phyloP scores from a whole-genome alignment of 2,329 filamentous ascomycete species.

The Chrysoporthe austroafricana region DNA sequence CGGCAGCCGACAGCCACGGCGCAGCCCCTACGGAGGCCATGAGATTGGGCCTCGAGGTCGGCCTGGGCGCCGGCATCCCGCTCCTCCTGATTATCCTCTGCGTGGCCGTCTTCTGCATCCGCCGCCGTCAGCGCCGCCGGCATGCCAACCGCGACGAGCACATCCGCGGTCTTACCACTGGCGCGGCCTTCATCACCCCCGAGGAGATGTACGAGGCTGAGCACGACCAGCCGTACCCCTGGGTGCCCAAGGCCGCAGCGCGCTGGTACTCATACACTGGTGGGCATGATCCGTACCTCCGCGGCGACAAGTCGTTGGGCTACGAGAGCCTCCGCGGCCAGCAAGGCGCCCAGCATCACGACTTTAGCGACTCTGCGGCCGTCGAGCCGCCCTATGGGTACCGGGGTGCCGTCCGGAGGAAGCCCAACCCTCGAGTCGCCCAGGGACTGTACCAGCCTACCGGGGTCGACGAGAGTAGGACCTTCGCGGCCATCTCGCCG shows the following conservation, averaged over 20 bases:
- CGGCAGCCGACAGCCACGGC: slow-evolving; percentile 6
- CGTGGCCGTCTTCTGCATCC: slow-evolving; percentile 51
- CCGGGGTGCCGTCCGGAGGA: slow-evolving; percentile 34
- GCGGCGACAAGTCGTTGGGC: slow-evolving; percentile 47
- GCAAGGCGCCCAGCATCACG: slow-evolving; percentile 43
- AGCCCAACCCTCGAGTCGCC: slow-evolving; percentile 36
- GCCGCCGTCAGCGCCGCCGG: slow-evolving; percentile 46
- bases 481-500: slow-evolving; percentile 51
- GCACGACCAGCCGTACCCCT: slow-evolving; percentile 38
- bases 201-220: slow-evolving; percentile 54
- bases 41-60: slow-evolving; percentile 65
- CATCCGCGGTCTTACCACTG: slow-evolving; percentile 19
- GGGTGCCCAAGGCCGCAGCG: slow-evolving; percentile 34
- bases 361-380: slow-evolving; percentile 34
- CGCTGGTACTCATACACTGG: slow-evolving; percentile 49
- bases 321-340: slow-evolving; percentile 53
- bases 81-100: slow-evolving; percentile 50
- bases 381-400: slow-evolving; percentile 31
- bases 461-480: slow-evolving; percentile 36
- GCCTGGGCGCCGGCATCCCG: slow-evolving; percentile 66
- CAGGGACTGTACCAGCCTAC: slow-evolving; percentile 44
- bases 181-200: slow-evolving; percentile 27
- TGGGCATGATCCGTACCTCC: slow-evolving; percentile 47
- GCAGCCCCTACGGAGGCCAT: slow-evolving; percentile 36
- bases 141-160: slow-evolving; percentile 45